Percentiles rank a stretch among this genome's conserved stretches.
phyloP scores from a whole-genome alignment of 2,329 filamentous ascomycete genomes.

The Fusarium sp. region DNA sequence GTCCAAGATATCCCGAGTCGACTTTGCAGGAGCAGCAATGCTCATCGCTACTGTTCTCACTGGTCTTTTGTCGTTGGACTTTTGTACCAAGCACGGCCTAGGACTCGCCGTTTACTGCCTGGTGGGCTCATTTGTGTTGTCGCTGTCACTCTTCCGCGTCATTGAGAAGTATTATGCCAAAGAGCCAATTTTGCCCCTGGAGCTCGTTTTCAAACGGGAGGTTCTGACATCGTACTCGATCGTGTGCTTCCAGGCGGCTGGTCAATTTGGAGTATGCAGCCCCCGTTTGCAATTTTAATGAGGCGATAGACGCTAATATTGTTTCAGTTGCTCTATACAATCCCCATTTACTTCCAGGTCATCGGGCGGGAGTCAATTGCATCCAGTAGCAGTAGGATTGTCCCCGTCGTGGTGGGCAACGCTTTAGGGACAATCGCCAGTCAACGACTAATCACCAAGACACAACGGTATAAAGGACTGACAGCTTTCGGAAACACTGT shows the following conservation, averaged over 20 bases:
- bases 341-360: background rate
- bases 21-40: background rate
- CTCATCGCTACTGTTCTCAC: background rate
- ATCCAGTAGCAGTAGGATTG: background rate
- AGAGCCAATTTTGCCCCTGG: background rate
- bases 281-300: background rate
- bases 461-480: background rate
- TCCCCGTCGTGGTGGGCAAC: background rate
- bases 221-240: background rate
- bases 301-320: background rate
- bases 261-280: background rate
- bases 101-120: background rate
- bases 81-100: background rate
- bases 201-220: background rate
- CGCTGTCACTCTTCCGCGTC: background rate
- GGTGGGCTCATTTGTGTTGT: background rate
- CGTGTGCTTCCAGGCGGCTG: background rate
- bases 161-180: background rate
- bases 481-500: background rate
- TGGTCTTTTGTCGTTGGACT: background rate
- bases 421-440: background rate
- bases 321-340: background rate
- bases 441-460: background rate
- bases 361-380: background rate
- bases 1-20: background rate